These are phyloP conservation scores for Tylopilus sp. DNA, from an alignment of 768 basidiomycete genomes.

Conservation along the genomic window DNA sequence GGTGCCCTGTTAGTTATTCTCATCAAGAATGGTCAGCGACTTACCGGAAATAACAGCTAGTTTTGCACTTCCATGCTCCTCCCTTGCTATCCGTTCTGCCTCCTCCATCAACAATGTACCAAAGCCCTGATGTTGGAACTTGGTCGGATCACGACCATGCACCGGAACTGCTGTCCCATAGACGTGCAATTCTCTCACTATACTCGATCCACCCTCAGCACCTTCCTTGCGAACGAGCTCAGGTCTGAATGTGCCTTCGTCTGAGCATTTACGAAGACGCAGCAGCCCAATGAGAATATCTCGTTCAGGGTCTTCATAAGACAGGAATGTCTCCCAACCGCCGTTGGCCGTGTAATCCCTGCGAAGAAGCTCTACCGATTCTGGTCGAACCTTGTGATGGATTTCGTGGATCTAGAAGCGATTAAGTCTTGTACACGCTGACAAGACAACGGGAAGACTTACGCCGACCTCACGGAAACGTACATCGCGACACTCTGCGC, in stretches of 20 bases:
- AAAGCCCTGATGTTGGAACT: slow-evolving; percentile 97
- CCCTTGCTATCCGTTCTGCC: slow-evolving; percentile 94
- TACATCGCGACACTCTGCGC: slow-evolving; percentile 95
- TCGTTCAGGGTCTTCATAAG: slow-evolving; percentile 96
- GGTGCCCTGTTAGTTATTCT: not conserved
- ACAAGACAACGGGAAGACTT: slow-evolving; percentile 30
- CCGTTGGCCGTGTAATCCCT: slow-evolving; percentile 97
- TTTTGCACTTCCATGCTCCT: slow-evolving; percentile 95
- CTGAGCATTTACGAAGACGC: slow-evolving; percentile 90
- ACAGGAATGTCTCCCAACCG: slow-evolving; percentile 99
- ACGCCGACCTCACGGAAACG: slow-evolving; percentile 98
- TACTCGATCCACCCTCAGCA: slow-evolving; percentile 78
- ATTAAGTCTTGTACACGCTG: not conserved
- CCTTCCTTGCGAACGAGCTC: slow-evolving; percentile 74
- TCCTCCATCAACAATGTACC: slow-evolving; percentile 98
- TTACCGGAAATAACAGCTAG: slow-evolving; percentile 94
- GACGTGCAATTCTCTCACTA: slow-evolving; percentile 94
- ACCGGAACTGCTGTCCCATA: slow-evolving; percentile 98
- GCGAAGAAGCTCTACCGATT: slow-evolving; percentile 91
- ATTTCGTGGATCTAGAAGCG: slow-evolving; percentile 87
- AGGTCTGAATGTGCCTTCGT: slow-evolving; percentile 94
- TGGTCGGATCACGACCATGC: slow-evolving; percentile 95
- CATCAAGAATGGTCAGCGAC: slow-evolving; percentile 20
- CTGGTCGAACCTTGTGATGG: slow-evolving; percentile 94
- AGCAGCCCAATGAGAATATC: slow-evolving; percentile 95